A percentile compares a stretch with the other conserved stretches of the same genome.
phyloP scores from a whole-genome alignment of 331 rosid species.

The Quercus tomentella region DNA sequence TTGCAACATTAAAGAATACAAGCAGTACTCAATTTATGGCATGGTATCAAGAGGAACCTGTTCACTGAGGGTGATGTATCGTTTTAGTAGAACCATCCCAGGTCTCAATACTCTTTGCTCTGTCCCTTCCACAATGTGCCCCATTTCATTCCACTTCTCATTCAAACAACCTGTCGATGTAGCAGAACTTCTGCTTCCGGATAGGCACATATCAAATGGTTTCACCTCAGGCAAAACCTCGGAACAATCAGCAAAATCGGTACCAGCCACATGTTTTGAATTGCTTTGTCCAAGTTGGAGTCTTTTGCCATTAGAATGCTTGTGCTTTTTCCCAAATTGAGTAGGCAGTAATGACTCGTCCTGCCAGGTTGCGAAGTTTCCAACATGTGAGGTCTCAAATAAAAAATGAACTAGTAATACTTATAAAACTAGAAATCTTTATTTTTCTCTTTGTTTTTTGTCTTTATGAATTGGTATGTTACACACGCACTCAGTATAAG shows the following conservation, averaged over 20 bases:
- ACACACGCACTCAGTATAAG: too few relatives aligned
- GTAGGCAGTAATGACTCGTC: slow-evolving; percentile 7
- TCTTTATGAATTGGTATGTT: too few relatives aligned
- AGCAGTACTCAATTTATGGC: not conserved
- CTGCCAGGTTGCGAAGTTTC: not conserved
- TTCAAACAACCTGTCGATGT: not conserved
- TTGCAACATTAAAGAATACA: not conserved
- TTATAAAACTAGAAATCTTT: too few relatives aligned
- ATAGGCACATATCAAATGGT: slow-evolving; percentile 46
- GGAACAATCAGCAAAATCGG: not conserved
- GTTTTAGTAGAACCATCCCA: slow-evolving; percentile 68
- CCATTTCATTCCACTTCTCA: slow-evolving; percentile 10
- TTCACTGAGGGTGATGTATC: slow-evolving; percentile 28
- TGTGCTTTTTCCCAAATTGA: slow-evolving; percentile 21
- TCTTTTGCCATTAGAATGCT: not conserved
- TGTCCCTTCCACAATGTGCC: not conserved
- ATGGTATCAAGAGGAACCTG: slow-evolving; percentile 41
- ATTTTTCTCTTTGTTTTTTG: too few relatives aligned
- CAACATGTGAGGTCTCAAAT: too few relatives aligned
- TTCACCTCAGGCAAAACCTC: slow-evolving; percentile 2
- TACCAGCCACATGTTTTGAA: not conserved
- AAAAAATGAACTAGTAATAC: too few relatives aligned
- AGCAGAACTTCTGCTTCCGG: not conserved
- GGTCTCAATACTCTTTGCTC: slow-evolving; percentile 34
- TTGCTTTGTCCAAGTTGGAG: not conserved